Evolutionary conservation across 495 filamentous ascomycete species (phyloP).

Genomic region (Neurospora hispaniola): DNA sequence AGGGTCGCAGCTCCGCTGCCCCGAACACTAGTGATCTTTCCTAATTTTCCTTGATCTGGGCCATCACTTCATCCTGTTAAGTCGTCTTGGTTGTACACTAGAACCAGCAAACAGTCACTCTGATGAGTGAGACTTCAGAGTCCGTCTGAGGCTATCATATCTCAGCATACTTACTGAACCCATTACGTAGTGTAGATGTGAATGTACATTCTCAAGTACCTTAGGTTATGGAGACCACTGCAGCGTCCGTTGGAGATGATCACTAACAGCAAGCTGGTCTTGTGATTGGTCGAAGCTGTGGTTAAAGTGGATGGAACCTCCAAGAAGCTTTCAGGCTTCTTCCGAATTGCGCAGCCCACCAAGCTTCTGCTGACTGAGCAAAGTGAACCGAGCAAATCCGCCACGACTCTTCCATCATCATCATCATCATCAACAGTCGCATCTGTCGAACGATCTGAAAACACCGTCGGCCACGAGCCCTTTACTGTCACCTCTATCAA

Average conservation of each 20-base stretch:
- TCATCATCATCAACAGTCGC: neutral
- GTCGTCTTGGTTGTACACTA: neutral
- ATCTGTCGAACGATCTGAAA: neutral
- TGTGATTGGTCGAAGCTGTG: neutral
- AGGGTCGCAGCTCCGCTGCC: no score
- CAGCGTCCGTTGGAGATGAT: neutral
- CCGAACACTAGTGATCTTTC: no score
- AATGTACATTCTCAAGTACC: neutral
- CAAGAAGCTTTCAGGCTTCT: constrained; percentile 10
- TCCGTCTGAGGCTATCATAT: neutral
- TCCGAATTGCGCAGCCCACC: neutral
- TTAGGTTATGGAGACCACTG: neutral
- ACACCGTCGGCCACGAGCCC: neutral
- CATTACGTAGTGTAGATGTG: neutral
- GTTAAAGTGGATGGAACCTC: constrained; percentile 14
- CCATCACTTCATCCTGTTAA: neutral
- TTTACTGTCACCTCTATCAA: neutral
- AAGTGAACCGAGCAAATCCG: neutral
- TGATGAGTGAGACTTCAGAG: neutral
- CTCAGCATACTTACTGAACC: neutral
- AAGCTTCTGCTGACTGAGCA: constrained; percentile 16
- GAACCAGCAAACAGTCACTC: neutral
- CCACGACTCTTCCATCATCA: neutral
- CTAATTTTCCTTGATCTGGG: neutral
- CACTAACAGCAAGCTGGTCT: neutral